Evolutionary conservation across 169 alveolate genomes (phyloP).

Genomic region (Plasmodium fragile): DNA sequence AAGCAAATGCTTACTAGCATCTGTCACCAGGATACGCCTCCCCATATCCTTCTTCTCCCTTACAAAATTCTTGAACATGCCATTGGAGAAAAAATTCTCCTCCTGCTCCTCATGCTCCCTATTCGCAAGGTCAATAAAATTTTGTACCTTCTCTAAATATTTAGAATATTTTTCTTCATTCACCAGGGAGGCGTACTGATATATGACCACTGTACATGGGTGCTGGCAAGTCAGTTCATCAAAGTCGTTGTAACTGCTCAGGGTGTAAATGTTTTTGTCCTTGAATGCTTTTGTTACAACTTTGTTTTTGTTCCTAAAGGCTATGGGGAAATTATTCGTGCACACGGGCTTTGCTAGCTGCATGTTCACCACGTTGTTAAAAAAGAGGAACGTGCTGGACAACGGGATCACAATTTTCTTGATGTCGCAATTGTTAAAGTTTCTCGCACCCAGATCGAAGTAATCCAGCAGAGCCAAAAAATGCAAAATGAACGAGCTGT

Average conservation of each 20-base stretch:
- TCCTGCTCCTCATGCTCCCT: not conserved
- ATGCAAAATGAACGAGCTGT: constrained; percentile 56
- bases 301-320: constrained; percentile 17
- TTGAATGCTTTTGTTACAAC: constrained; percentile 43
- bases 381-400: constrained; percentile 43
- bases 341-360: constrained; percentile 33
- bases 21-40: constrained; percentile 18
- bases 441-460: constrained; percentile 34
- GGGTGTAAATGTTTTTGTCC: constrained; percentile 42
- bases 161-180: constrained; percentile 36
- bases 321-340: constrained; percentile 24
- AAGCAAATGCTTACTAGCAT: constrained; percentile 35
- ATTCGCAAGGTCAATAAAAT: constrained; percentile 34
- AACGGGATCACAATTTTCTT: constrained; percentile 43
- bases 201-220: constrained; percentile 43
- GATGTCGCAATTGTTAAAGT: constrained; percentile 45
- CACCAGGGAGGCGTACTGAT: constrained; percentile 28
- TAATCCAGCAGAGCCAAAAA: constrained; percentile 58
- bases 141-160: constrained; percentile 20
- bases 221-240: constrained; percentile 45
- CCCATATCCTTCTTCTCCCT: constrained; percentile 10
- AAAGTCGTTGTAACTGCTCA: constrained; percentile 10
- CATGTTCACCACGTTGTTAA: constrained; percentile 51
- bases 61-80: constrained; percentile 51
- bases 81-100: constrained; percentile 23